Base-by-base conservation (phyloP, 805 yeast genomes). In the Candida multigemmis region DNA sequence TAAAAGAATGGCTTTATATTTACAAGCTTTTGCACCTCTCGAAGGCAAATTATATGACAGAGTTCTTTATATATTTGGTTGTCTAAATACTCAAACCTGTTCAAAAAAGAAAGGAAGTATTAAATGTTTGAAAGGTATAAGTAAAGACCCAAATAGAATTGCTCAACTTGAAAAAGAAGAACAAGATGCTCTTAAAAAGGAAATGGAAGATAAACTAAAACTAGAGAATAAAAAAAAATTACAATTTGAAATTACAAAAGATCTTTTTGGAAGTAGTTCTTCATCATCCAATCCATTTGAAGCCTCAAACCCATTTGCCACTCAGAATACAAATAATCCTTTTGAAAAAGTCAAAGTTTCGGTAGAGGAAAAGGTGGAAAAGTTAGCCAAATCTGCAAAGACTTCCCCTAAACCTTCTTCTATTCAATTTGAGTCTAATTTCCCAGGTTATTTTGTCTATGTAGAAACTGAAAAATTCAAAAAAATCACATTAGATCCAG, bases 21-120 rank as follows among this genome's bases (percentile, higher is more conserved):
- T 78, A 1, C 97, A 91, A 48, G 79, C 89, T 2, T 79, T 68
- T 51, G 79, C 94, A 0, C 93, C 94, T 1, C 51, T 87, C 22
- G 83, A 76, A 18, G 68, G 68, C 19, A 64, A 77, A 7, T 60
- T 74, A 22, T 85, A 87, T 45, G 95, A 84, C 42, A 70, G 98
- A 33, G 75, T 74, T 3, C 52, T 91, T 11, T 91, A 89, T 44
- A 65, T 91, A 0, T 82, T 89, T 47, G 74, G 76, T 2, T 91
- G 98, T 53, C 68, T 71, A 23, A 57, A 71, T 13, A 39, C 53
- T 0, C 41, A 32, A 4, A 37, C 31, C 26, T 91, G 98, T 49
- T 67, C 79, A 23, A 65, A 83, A 35, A 69, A 71, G 38, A 61
- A 68, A 3, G 94, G 94, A 4, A 61, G 81, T 1, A 60, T 86